Percentiles rank a stretch among this genome's conserved stretches.
Conservation (phyloP, 1,284 basidiomycete species). For the Schizophyllum commune region DNA sequence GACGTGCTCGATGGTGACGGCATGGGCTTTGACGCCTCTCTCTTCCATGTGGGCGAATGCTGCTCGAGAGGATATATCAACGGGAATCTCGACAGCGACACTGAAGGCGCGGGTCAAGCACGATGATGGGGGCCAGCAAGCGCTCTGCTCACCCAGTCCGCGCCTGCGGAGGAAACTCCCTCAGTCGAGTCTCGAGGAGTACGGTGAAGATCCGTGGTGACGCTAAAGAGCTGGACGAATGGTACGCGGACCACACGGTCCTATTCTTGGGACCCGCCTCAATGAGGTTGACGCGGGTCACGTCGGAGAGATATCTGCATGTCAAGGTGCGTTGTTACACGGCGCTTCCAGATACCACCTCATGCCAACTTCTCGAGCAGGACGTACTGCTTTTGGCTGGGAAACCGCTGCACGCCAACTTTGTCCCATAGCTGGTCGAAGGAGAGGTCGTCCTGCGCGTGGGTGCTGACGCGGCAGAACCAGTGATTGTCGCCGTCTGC, state of each 20-base stretch:
- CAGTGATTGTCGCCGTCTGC: slow-evolving; percentile 5
- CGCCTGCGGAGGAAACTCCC: slow-evolving; percentile 14
- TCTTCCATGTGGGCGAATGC: slow-evolving; percentile 19
- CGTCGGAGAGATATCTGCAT: slow-evolving; percentile 14
- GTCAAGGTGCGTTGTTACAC: background rate
- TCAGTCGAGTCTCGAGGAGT: slow-evolving; percentile 15
- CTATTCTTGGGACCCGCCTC: slow-evolving; percentile 14
- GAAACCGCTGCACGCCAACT: slow-evolving; percentile 16
- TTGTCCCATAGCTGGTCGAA: slow-evolving; percentile 20
- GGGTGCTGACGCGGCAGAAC: slow-evolving; percentile 15
- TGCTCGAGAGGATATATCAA: slow-evolving; percentile 16
- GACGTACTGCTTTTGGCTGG: slow-evolving; percentile 18
- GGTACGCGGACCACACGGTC: slow-evolving; percentile 20
- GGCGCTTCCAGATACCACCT: background rate
- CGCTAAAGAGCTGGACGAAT: slow-evolving; percentile 17
- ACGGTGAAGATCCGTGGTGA: slow-evolving; percentile 22
- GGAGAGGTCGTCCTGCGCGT: slow-evolving; percentile 13
- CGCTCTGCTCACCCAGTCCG: slow-evolving; percentile 22
- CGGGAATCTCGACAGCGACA: slow-evolving; percentile 20
- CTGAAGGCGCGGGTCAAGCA: slow-evolving; percentile 5
- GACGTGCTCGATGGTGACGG: slow-evolving; percentile 18
- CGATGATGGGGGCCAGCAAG: no score
- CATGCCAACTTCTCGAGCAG: background rate
- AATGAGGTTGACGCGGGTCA: slow-evolving; percentile 18
- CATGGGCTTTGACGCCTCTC: slow-evolving; percentile 18